phyloP scores from a whole-genome alignment of 345 rosid species.

The Dimocarpus longan region DNA sequence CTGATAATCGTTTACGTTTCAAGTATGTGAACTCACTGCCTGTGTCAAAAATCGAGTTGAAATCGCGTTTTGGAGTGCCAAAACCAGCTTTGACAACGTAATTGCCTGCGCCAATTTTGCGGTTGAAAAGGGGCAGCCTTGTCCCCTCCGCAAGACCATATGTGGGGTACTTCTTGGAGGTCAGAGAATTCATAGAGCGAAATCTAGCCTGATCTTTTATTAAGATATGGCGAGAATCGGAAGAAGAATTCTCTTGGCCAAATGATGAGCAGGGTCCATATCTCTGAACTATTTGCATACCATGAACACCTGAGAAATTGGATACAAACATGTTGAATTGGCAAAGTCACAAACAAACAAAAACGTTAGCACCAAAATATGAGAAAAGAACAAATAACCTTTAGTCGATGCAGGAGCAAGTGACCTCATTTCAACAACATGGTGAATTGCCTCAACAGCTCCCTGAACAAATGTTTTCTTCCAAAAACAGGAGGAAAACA shows the following conservation, averaged over 20 bases:
- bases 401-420: too few relatives aligned
- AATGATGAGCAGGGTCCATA: constrained; percentile 19
- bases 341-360: too few relatives aligned
- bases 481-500: too few relatives aligned
- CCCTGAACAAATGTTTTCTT: too few relatives aligned
- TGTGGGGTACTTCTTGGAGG: neutral
- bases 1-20: constrained; percentile 26
- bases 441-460: too few relatives aligned
- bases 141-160: too few relatives aligned
- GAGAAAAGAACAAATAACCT: too few relatives aligned
- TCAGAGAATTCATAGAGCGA: constrained; percentile 1
- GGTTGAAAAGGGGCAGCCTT: neutral
- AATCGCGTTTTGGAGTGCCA: constrained; percentile 27
- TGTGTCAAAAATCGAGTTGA: constrained; percentile 24
- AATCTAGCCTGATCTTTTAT: too few relatives aligned
- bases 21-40: constrained; percentile 25
- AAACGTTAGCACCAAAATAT: neutral
- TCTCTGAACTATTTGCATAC: constrained; percentile 1
- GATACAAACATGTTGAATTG: neutral
- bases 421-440: too few relatives aligned
- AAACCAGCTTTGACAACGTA: constrained; percentile 21
- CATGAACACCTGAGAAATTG: neutral
- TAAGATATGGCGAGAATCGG: too few relatives aligned
- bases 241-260: neutral
- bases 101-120: neutral